Percentiles rank a stretch among this genome's conserved stretches.
These are phyloP conservation scores for Carex parvula DNA, from an alignment of 176 grass and related monocot genomes.

Conservation along the genomic window DNA sequence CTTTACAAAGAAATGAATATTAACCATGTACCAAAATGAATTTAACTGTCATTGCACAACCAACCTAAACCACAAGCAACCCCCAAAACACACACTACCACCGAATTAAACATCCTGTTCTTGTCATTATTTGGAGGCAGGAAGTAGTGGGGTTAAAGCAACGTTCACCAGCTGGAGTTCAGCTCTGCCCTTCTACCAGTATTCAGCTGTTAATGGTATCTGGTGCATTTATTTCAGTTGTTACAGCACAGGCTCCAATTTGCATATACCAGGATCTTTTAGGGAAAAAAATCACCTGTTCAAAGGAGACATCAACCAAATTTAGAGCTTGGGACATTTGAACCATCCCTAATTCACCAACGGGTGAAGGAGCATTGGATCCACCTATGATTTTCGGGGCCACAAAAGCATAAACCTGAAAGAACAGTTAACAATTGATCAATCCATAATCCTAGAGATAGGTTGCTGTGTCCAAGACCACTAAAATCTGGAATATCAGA, in stretches of 20 bases:
- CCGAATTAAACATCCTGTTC: not conserved
- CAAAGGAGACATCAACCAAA: conserved; percentile 79
- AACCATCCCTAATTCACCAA: conserved; percentile 86
- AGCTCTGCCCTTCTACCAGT: not conserved
- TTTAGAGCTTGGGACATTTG: conserved; percentile 91
- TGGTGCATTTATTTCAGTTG: not conserved
- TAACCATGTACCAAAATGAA: not conserved
- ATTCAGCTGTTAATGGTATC: not conserved
- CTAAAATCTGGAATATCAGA: not conserved
- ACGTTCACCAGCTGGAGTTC: not conserved
- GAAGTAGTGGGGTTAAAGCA: not conserved
- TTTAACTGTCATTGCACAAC: not conserved
- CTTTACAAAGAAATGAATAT: not conserved
- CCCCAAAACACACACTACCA: not conserved
- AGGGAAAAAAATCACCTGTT: conserved; percentile 46
- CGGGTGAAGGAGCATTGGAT: conserved; percentile 81
- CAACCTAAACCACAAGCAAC: not conserved
- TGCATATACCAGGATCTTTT: not conserved
- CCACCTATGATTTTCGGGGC: conserved; percentile 96
- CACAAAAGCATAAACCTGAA: conserved; percentile 74
- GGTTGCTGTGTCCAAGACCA: not conserved
- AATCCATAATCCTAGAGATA: not conserved
- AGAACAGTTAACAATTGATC: conserved; percentile 18
- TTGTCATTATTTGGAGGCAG: not conserved
- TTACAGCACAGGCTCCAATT: not conserved